Evolutionary conservation across 2,329 filamentous ascomycete species (phyloP).

Genomic region (Westerdykella sp.): DNA sequence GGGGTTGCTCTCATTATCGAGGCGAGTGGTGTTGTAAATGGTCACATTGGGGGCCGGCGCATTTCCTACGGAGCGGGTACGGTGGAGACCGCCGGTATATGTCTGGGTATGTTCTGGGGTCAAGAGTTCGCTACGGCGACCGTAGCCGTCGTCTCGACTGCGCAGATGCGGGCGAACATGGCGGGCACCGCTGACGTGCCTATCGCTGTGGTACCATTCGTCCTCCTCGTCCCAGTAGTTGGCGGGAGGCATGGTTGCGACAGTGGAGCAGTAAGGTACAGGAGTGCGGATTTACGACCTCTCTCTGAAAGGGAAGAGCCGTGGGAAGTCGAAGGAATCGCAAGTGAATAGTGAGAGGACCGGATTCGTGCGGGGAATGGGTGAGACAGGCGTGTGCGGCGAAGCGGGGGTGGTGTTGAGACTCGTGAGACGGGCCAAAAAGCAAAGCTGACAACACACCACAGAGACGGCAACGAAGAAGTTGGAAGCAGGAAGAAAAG

Average conservation of each 20-base stretch:
- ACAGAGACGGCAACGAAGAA: slow-evolving; percentile 2
- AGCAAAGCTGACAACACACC: slow-evolving; percentile 2
- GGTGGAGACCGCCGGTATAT: slow-evolving; percentile 34
- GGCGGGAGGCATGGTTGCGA: slow-evolving; percentile 19
- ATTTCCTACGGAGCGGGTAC: slow-evolving; percentile 42
- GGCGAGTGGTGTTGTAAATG: slow-evolving; percentile 42
- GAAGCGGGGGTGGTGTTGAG: not conserved
- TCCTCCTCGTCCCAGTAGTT: slow-evolving; percentile 27
- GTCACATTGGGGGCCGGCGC: slow-evolving; percentile 41
- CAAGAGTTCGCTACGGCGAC: slow-evolving; percentile 26
- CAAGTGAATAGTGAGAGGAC: not conserved
- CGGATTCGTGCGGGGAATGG: not conserved
- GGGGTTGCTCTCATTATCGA: slow-evolving; percentile 32
- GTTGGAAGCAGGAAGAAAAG: slow-evolving; percentile 9
- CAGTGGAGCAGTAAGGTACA: not conserved
- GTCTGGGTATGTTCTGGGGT: slow-evolving; percentile 17
- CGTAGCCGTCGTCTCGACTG: slow-evolving; percentile 15
- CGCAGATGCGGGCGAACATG: slow-evolving; percentile 23
- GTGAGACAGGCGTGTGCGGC: not conserved
- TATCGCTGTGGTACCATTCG: slow-evolving; percentile 23
- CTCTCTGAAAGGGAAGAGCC: too few relatives aligned
- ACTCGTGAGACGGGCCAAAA: not conserved
- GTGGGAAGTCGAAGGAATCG: not conserved
- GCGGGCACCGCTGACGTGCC: slow-evolving; percentile 22
- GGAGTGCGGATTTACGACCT: not conserved